Conservation (phyloP, 179 eudicot species). For the Beta macrorhiza region DNA sequence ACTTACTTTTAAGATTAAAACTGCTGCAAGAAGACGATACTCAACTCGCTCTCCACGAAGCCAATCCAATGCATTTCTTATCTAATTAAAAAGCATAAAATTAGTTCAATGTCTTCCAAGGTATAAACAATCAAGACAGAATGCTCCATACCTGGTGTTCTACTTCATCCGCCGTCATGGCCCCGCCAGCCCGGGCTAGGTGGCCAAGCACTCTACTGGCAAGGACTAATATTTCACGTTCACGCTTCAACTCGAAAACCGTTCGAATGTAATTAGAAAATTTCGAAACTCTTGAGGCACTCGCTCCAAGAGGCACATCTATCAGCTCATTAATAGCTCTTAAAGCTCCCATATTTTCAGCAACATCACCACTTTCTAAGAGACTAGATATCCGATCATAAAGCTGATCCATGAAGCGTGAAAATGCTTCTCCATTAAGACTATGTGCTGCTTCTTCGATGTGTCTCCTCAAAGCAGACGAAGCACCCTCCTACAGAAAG, state of each 20-base stretch:
- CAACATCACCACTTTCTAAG: slow-evolving; percentile 70
- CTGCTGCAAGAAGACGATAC: slow-evolving; percentile 94
- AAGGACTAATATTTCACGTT: slow-evolving; percentile 73
- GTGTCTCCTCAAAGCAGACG: slow-evolving; percentile 68
- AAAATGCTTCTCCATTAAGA: slow-evolving; percentile 82
- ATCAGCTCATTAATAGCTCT: slow-evolving; percentile 92
- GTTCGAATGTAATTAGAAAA: slow-evolving; percentile 76
- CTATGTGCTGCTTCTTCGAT: slow-evolving; percentile 89
- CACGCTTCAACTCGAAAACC: slow-evolving; percentile 83
- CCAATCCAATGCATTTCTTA: slow-evolving; percentile 88
- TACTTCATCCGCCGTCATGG: slow-evolving; percentile 96
- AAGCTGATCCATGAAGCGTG: slow-evolving; percentile 88
- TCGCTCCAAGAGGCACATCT: slow-evolving; percentile 79
- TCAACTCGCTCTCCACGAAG: slow-evolving; percentile 82
- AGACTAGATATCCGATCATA: slow-evolving; percentile 84
- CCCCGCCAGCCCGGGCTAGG: slow-evolving; percentile 89
- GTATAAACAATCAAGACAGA: slow-evolving; percentile 14
- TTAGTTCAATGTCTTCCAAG: background rate
- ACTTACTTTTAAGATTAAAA: slow-evolving; percentile 85
- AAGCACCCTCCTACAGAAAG: slow-evolving; percentile 71
- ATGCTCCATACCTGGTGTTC: slow-evolving; percentile 64
- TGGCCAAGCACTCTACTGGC: slow-evolving; percentile 96
- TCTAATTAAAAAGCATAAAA: slow-evolving; percentile 42
- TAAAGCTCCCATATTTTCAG: slow-evolving; percentile 90
- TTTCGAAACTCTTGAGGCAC: slow-evolving; percentile 85